A percentile compares a stretch with the other conserved stretches of the same genome.
phyloP scores from a whole-genome alignment of 257 asterid species.

The Rehmannia glutinosa region DNA sequence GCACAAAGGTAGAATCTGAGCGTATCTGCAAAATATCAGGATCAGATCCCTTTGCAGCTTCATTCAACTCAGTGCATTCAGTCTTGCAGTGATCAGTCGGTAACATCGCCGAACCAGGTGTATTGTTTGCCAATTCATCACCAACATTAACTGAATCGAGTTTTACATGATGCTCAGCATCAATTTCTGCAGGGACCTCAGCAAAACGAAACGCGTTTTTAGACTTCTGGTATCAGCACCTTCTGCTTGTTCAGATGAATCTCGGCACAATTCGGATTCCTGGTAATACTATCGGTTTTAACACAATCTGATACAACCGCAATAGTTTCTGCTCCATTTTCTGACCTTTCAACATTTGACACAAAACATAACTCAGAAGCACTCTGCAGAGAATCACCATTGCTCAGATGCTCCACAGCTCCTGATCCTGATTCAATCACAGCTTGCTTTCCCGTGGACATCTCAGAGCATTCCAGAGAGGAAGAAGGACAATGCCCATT shows the following conservation, averaged over 20 bases:
- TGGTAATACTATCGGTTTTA: conserved; percentile 17
- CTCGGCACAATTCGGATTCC: conserved; percentile 28
- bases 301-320: conserved; percentile 27
- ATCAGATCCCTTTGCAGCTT: conserved; percentile 34
- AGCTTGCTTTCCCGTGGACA: conserved; percentile 28
- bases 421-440: conserved; percentile 30
- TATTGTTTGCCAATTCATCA: conserved; percentile 22
- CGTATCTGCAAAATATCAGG: conserved; percentile 26
- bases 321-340: conserved; percentile 19
- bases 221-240: conserved; percentile 27
- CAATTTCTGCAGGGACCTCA: conserved; percentile 27
- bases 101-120: conserved; percentile 20
- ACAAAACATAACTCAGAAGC: conserved; percentile 29
- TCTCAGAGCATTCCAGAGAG: conserved; percentile 32
- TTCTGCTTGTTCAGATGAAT: conserved; percentile 23
- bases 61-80: conserved; percentile 28
- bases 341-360: conserved; percentile 22
- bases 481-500: conserved; percentile 22
- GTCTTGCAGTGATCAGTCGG: conserved; percentile 29
- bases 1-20: conserved; percentile 28
- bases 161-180: conserved; percentile 27
- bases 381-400: conserved; percentile 29
- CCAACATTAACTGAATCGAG: conserved; percentile 18
- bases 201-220: conserved; percentile 17
- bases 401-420: conserved; percentile 24